Evolutionary conservation across 139 green algal species (phyloP).

Genomic region (Asterochloris sp.): DNA sequence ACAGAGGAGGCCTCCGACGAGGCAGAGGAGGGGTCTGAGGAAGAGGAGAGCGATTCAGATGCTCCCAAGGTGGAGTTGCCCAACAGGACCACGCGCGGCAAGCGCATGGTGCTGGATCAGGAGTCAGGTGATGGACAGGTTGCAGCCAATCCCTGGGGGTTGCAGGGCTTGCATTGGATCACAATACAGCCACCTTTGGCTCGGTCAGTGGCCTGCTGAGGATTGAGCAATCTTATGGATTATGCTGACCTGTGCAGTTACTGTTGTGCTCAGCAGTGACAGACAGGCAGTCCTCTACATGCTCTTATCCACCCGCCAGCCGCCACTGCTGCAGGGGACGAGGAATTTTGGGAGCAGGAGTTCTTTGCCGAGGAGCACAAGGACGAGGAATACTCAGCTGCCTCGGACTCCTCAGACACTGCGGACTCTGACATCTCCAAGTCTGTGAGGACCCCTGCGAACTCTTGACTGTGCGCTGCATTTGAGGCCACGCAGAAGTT

Average conservation of each 20-base stretch:
- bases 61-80: slow-evolving; percentile 38
- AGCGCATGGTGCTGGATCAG: slow-evolving; percentile 20
- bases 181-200: too few species aligned
- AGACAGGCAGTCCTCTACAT: too few species aligned
- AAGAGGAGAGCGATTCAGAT: slow-evolving; percentile 14
- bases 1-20: slow-evolving; percentile 27
- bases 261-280: too few species aligned
- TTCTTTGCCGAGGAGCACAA: slow-evolving; percentile 60
- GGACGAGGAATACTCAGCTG: slow-evolving; percentile 66
- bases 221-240: slow-evolving; percentile 24
- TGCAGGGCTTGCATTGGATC: too few species aligned
- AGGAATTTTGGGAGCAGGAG: slow-evolving; percentile 89
- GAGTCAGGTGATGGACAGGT: too few species aligned
- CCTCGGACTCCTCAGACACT: slow-evolving; percentile 62
- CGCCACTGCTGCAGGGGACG: slow-evolving; percentile 42
- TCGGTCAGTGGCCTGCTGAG: background rate
- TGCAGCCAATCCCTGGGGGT: too few species aligned
- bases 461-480: too few species aligned
- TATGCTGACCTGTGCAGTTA: too few species aligned
- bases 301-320: too few species aligned
- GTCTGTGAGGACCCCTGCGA: slow-evolving; percentile 37
- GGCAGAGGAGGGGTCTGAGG: slow-evolving; percentile 8
- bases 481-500: too few species aligned
- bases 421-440: slow-evolving; percentile 79
- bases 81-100: slow-evolving; percentile 42